Conservation (phyloP, 23 red algal genomes). For the Gracilaria gracilis region DNA sequence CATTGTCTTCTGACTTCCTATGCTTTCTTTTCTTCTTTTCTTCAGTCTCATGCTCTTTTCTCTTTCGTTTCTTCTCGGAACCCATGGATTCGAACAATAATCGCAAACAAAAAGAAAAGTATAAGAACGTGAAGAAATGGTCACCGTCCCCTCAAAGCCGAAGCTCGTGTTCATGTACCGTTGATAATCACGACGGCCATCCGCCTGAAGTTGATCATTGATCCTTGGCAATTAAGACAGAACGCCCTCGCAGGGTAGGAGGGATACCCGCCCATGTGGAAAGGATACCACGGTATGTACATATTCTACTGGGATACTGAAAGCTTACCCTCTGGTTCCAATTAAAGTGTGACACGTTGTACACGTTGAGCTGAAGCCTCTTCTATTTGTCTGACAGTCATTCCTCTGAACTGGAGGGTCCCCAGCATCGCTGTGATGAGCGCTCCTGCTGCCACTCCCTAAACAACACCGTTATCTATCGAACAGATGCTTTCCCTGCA, state of each 20-base stretch:
- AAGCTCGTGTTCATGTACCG: too few species aligned
- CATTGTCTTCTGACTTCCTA: neutral
- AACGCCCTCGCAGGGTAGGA: too few species aligned
- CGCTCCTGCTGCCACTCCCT: neutral
- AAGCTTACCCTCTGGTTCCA: too few species aligned
- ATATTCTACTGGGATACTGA: neutral
- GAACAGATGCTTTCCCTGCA: neutral
- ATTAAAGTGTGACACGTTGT: constrained; percentile 1
- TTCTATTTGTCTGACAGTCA: neutral
- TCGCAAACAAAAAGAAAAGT: neutral
- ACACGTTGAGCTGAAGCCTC: neutral
- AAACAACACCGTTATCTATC: neutral
- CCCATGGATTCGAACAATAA: constrained; percentile 37
- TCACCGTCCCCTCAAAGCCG: too few species aligned
- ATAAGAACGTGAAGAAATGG: neutral
- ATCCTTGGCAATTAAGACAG: neutral
- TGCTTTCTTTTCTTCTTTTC: constrained; percentile 46
- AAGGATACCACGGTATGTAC: neutral
- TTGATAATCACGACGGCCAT: too few species aligned
- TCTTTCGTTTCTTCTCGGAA: constrained; percentile 76
- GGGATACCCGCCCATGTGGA: too few species aligned
- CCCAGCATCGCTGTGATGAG: neutral
- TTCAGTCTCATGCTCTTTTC: constrained; percentile 32
- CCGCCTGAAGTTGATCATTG: neutral
- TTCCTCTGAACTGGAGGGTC: neutral